Evolutionary conservation across 495 filamentous ascomycete species (phyloP), one percentile per base, ranked within the genome.

Genomic region (Bombardia bombarda): DNA sequence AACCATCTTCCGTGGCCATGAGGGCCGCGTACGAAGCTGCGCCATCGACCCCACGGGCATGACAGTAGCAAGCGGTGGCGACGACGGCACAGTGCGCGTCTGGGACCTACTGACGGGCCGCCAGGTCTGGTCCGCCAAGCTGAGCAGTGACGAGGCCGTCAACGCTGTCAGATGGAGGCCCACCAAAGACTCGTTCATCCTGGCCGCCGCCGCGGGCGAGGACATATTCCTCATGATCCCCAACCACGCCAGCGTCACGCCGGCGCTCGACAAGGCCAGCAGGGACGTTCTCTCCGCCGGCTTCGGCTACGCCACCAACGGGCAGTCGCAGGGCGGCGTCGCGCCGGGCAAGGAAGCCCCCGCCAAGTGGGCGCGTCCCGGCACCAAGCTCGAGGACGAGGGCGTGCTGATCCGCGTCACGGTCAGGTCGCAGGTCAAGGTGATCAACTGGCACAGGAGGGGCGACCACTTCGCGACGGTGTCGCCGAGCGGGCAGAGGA

Each of bases 381-480:
- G 78, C 18, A 53, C 77, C n/a, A 67, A 71, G 13, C 78, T 94
- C 7, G 76, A 85, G 55, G 83, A 86, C 17, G 73, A 80, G 31
- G 87, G 89, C 35, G 81, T 95, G 8, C 72, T 85, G 46, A 77
- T 85, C 36, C 81, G 83, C 45, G 77, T 83, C 43, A 86, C 84
- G 22, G 80, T 95, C n/a, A 77, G 84, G 40, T 82, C 84, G 34
- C 75, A 83, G 5, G 73, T 92, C 51, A 97, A 95, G 68, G 82
- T 86, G n/a, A 82, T 98, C 53, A 80, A 79, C 52, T 97, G 88
- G 88, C 92, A 98, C 67, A 80, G 92, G 45, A 79, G 85, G 48
- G 92, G 92, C 51, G 89, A 96, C 61, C 95, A 95, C 70, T 84
- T 98, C 60, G 77, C 87, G 47, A 96, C 89, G 6, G 86, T 95